A percentile compares a stretch with the other conserved stretches of the same genome.
Conservation (phyloP, 2,329 filamentous ascomycete genomes). For the Pyricularia grisea region DNA sequence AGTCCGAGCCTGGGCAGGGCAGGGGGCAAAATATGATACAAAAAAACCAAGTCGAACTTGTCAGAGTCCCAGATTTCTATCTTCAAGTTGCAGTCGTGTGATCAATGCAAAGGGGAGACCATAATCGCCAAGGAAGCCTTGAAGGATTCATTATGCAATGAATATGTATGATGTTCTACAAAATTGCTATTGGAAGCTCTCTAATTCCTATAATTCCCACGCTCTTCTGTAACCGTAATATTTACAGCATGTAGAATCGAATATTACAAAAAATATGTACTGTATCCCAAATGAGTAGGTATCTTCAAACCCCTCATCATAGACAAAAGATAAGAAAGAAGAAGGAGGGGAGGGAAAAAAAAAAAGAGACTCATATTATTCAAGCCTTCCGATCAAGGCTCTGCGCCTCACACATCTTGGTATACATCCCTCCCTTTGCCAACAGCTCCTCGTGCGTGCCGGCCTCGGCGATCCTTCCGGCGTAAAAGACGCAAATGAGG, state of each 20-base stretch:
- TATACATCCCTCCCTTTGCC: constrained; percentile 21
- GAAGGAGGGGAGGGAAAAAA: background rate
- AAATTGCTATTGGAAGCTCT: too few species aligned
- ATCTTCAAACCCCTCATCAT: too few species aligned
- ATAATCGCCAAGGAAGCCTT: too few species aligned
- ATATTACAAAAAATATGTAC: background rate
- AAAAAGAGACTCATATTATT: too few species aligned
- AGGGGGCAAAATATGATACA: background rate
- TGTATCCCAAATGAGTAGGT: too few species aligned
- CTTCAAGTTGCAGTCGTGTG: background rate
- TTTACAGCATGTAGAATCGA: background rate
- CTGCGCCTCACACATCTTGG: constrained; percentile 5
- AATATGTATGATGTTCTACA: too few species aligned
- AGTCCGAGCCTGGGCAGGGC: background rate
- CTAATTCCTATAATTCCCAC: too few species aligned
- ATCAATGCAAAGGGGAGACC: too few species aligned
- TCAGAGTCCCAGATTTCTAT: too few species aligned
- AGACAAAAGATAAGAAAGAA: background rate
- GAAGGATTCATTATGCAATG: too few species aligned
- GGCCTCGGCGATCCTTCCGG: constrained; percentile 39
- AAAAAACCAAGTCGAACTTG: background rate
- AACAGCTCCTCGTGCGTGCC: constrained; percentile 45
- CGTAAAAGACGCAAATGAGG: constrained; percentile 47
- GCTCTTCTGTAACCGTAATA: too few species aligned
- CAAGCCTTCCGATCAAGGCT: constrained; percentile 4